These are phyloP conservation scores for Austroboletus festivus DNA, from an alignment of 768 basidiomycete genomes.

Conservation along the genomic window DNA sequence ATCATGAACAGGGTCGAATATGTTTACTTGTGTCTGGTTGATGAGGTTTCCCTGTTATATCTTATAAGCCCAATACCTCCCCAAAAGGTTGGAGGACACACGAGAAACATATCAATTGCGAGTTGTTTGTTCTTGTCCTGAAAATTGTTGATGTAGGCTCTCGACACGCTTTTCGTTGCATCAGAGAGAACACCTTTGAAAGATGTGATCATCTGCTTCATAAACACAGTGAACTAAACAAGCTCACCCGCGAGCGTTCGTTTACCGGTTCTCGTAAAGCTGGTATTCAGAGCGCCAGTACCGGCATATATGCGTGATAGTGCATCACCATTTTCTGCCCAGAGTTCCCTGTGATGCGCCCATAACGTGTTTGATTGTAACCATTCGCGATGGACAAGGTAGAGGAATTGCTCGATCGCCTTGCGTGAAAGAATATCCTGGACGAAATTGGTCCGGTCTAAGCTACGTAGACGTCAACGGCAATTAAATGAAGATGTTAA, in stretches of 20 bases:
- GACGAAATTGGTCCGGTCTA: constrained; percentile 96
- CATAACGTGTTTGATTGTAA: constrained; percentile 65
- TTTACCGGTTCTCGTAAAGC: constrained; percentile 93
- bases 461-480: constrained; percentile 40
- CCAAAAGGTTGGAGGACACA: constrained; percentile 36
- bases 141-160: constrained; percentile 98
- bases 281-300: constrained; percentile 91
- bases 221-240: background rate
- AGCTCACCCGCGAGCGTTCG: constrained; percentile 77
- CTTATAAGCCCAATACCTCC: no score
- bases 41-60: constrained; percentile 82
- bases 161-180: constrained; percentile 92
- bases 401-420: constrained; percentile 78
- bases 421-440: constrained; percentile 90
- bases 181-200: constrained; percentile 81
- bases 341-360: constrained; percentile 87
- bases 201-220: background rate
- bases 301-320: constrained; percentile 93
- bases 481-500: background rate
- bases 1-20: constrained; percentile 93
- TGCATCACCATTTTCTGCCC: constrained; percentile 97
- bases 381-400: constrained; percentile 78
- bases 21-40: constrained; percentile 80
- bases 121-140: constrained; percentile 92
- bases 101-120: constrained; percentile 95